phyloP scores from a whole-genome alignment of 2,329 filamentous ascomycete species.

The Aspergillus ruber region DNA sequence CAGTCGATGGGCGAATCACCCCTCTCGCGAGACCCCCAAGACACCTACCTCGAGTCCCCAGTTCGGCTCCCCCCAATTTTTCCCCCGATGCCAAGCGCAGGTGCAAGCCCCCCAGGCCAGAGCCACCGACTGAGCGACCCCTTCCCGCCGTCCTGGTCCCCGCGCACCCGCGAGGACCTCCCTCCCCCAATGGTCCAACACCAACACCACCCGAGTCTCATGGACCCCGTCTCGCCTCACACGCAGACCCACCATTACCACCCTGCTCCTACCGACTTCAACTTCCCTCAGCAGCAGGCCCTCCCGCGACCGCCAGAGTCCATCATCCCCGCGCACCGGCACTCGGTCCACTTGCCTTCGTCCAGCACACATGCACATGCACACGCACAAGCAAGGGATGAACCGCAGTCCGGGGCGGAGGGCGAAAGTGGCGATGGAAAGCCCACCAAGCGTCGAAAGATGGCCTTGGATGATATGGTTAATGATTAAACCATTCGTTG shows the following conservation, averaged over 20 bases:
- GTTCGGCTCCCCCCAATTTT: slow-evolving; percentile 34
- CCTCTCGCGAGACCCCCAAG: slow-evolving; percentile 19
- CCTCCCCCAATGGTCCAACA: slow-evolving; percentile 13
- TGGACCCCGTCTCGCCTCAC: slow-evolving; percentile 22
- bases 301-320: slow-evolving; percentile 17
- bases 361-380: background rate
- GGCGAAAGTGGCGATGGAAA: slow-evolving; percentile 16
- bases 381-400: slow-evolving; percentile 5
- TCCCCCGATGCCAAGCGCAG: slow-evolving; percentile 22
- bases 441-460: slow-evolving; percentile 32
- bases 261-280: slow-evolving; percentile 9
- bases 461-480: slow-evolving; percentile 37
- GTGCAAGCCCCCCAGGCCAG: slow-evolving; percentile 10
- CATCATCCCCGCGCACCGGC: slow-evolving; percentile 12
- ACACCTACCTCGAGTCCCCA: slow-evolving; percentile 25
- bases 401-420: slow-evolving; percentile 12
- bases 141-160: slow-evolving; percentile 23
- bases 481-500: slow-evolving; percentile 22
- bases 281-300: slow-evolving; percentile 15
- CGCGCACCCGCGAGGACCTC: slow-evolving; percentile 16
- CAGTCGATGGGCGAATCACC: slow-evolving; percentile 19
- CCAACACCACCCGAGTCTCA: slow-evolving; percentile 15
- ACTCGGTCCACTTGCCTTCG: slow-evolving; percentile 13
- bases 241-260: slow-evolving; percentile 17
- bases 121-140: slow-evolving; percentile 28